These are phyloP conservation scores for Plasmodium cynomolgi DNA, from an alignment of 169 alveolate genomes.

Conservation along the genomic window DNA sequence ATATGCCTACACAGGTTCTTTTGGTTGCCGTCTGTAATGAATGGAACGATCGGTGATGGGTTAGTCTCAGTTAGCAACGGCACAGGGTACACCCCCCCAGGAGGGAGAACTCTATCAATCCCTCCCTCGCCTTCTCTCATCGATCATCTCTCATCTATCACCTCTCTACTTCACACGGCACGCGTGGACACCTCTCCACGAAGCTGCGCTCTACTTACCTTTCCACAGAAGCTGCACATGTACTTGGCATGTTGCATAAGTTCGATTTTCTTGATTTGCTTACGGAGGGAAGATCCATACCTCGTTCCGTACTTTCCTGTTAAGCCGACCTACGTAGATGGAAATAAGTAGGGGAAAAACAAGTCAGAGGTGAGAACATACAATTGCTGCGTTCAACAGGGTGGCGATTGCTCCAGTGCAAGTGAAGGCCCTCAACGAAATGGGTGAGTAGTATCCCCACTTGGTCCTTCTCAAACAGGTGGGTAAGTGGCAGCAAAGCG, in stretches of 20 bases:
- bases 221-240: constrained; percentile 97
- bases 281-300: constrained; percentile 98
- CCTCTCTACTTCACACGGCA: neutral
- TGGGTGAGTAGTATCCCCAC: neutral
- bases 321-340: constrained; percentile 94
- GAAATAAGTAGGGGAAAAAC: neutral
- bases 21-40: constrained; percentile 88
- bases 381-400: no score
- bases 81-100: neutral
- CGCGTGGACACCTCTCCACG: neutral
- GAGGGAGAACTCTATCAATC: neutral
- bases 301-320: constrained; percentile 99
- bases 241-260: constrained; percentile 94
- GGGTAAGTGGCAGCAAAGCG: neutral
- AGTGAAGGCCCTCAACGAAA: neutral
- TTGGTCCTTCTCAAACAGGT: neutral
- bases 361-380: neutral
- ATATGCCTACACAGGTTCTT: constrained; percentile 97
- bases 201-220: constrained; percentile 78
- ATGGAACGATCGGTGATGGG: neutral
- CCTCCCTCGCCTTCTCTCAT: neutral
- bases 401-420: no score
- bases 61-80: neutral
- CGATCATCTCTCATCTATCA: no score
- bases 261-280: constrained; percentile 96